A percentile compares a stretch with the other conserved stretches of the same genome.
These are phyloP conservation scores for Wakefieldia striispora DNA, from an alignment of 768 basidiomycete genomes.

Conservation along the genomic window DNA sequence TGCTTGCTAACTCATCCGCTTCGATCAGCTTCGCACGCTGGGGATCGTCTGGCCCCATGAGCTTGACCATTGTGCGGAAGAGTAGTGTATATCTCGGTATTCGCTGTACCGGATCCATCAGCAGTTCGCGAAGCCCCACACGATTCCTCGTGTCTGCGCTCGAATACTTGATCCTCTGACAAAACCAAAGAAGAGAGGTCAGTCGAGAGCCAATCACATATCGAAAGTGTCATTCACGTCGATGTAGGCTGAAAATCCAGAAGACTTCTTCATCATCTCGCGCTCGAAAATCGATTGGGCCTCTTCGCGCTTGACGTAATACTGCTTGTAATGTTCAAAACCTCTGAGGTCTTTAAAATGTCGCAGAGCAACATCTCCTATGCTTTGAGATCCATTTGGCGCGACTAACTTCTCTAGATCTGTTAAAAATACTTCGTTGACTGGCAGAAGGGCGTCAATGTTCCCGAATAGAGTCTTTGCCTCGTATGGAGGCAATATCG, in stretches of 20 bases:
- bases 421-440: slow-evolving; percentile 83
- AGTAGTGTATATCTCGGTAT: slow-evolving; percentile 93
- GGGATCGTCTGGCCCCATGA: slow-evolving; percentile 75
- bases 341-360: slow-evolving; percentile 84
- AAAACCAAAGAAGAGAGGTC: background rate
- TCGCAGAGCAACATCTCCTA: slow-evolving; percentile 82
- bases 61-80: slow-evolving; percentile 89
- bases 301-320: slow-evolving; percentile 91
- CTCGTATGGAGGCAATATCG: slow-evolving; percentile 86
- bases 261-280: slow-evolving; percentile 76
- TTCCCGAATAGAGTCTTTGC: slow-evolving; percentile 94
- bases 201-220: slow-evolving; percentile 12
- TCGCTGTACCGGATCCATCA: slow-evolving; percentile 96
- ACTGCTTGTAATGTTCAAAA: slow-evolving; percentile 90
- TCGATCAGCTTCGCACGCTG: slow-evolving; percentile 78
- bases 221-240: slow-evolving; percentile 59
- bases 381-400: slow-evolving; percentile 52
- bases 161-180: slow-evolving; percentile 83
- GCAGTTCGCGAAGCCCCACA: slow-evolving; percentile 82
- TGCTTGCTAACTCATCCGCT: slow-evolving; percentile 84
- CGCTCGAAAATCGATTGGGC: slow-evolving; percentile 85
- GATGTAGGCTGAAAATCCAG: slow-evolving; percentile 81
- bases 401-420: slow-evolving; percentile 80
- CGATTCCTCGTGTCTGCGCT: slow-evolving; percentile 72
- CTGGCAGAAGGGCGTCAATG: slow-evolving; percentile 81